phyloP scores from a whole-genome alignment of 2,329 filamentous ascomycete species.

The Aureobasidium sp. region DNA sequence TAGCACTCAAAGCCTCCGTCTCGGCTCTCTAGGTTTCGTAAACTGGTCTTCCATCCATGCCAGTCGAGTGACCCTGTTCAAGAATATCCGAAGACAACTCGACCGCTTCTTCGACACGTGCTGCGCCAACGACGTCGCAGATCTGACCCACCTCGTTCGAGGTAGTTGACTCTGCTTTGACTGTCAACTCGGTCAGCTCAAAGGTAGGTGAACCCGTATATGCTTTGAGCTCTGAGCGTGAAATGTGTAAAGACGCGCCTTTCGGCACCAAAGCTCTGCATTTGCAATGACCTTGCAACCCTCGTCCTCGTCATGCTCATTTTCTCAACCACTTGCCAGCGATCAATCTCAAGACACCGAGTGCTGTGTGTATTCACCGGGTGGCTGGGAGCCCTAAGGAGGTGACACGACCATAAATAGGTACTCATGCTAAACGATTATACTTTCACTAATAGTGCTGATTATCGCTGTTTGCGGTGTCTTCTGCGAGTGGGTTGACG shows the following conservation, averaged over 20 bases:
- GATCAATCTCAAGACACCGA: background rate
- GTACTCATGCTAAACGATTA: background rate
- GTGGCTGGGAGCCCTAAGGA: background rate
- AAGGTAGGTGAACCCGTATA: too few species aligned
- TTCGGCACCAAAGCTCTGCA: too few species aligned
- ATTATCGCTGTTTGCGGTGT: conserved; percentile 1
- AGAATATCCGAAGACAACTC: too few species aligned
- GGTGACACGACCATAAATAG: background rate
- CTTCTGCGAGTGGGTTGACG: background rate
- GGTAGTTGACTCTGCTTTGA: background rate
- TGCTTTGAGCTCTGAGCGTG: too few species aligned
- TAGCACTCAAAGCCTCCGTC: background rate
- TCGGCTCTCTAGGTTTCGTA: background rate
- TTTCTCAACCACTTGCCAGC: background rate
- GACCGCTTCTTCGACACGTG: background rate
- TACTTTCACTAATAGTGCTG: background rate
- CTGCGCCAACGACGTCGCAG: background rate
- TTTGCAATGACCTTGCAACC: too few species aligned
- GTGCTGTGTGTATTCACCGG: background rate
- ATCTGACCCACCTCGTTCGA: background rate
- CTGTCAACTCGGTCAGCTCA: background rate
- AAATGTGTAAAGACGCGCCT: too few species aligned
- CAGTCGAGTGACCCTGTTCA: background rate
- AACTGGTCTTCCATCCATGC: background rate
- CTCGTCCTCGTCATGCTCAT: too few species aligned